Evolutionary conservation across 306 rosid genomes (phyloP), one percentile per base, ranked within the genome.

Genomic region (Spatholobus suberectus): DNA sequence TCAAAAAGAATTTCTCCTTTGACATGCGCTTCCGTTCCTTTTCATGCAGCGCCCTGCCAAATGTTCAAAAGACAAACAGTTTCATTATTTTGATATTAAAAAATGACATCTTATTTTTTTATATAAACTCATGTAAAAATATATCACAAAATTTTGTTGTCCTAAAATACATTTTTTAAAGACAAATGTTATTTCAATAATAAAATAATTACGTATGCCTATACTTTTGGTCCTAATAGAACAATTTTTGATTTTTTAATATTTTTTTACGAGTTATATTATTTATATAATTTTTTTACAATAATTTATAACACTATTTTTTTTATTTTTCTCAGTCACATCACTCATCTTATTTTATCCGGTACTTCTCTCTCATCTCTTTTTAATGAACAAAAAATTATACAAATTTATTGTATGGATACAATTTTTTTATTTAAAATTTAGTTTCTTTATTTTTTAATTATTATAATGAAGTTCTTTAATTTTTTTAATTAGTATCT

Each of bases 41-140:
- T 21, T 90, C 97, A 71, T 92, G 97, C 75, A 92, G 29, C 1
- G 93, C 91, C 86, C 97, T 92, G 46, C 52, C 67, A 52, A 15
- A 37, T 37, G 8, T 66, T 66, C 44, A 62, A 1, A 34, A 34
- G 0, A 14, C 3, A 0, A 21, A 9, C 2, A 23, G 8, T 24
- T 58, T 58, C 37, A 12, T 11, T 24, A 4, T 26, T 24, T 5
- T 10, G 10, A 23, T 47, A 47, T 20, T 55, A 55, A 18, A 7
- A 55, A 55, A 21, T 21, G 6, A 57, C 65, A 57, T 55, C 7
- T 1, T 8, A 44, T 44, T 44, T 13, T 44, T 47, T 18, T 54
- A 7, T 21, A 8, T 21, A 55, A 55, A 21, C 8, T 10, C 26
- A 20, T 21, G 8, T 20, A 57, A 57, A 57, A 23, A 10, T 6